A percentile compares a stretch with the other conserved stretches of the same genome.
Conservation (phyloP, 345 rosid genomes). For the Boechera divaricarpa region DNA sequence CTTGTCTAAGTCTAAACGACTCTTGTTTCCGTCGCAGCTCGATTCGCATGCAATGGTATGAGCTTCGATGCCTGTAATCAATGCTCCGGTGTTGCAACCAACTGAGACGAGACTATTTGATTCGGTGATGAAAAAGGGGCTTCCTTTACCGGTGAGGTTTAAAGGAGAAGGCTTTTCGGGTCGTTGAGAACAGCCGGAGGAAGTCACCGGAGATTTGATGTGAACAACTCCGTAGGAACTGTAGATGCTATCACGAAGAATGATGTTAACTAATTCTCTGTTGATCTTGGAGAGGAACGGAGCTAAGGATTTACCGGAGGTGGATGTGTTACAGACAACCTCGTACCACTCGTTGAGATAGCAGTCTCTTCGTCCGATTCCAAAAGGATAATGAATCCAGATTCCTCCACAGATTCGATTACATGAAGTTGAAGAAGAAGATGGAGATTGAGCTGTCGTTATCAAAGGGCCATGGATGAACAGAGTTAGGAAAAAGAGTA, state of each 20-base stretch:
- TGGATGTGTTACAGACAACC: conserved; percentile 36
- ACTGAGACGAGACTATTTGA: conserved; percentile 47
- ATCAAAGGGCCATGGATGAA: conserved; percentile 15
- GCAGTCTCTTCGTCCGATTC: conserved; percentile 37
- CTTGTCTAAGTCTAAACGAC: conserved; percentile 19
- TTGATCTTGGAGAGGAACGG: conserved; percentile 31
- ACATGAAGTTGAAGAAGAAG: conserved; percentile 28
- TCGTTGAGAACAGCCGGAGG: conserved; percentile 37
- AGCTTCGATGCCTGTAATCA: conserved; percentile 5
- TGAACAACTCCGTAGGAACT: conserved; percentile 10
- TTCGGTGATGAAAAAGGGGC: conserved; percentile 39
- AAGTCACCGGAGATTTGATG: conserved; percentile 38
- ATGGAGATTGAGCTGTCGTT: conserved; percentile 23
- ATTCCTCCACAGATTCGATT: conserved; percentile 47
- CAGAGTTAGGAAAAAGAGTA: not conserved
- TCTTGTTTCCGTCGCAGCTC: conserved; percentile 36
- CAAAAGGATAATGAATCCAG: conserved; percentile 56
- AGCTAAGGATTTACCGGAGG: conserved; percentile 3
- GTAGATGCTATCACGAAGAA: not conserved
- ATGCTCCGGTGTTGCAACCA: conserved; percentile 44
- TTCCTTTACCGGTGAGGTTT: conserved; percentile 41
- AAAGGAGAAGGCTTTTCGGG: conserved; percentile 24
- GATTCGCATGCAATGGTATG: conserved; percentile 51
- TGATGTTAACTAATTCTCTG: conserved; percentile 35
- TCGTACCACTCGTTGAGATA: conserved; percentile 23